A percentile compares a stretch with the other conserved stretches of the same genome.
phyloP scores from a whole-genome alignment of 176 grass and related monocot species.

The Cenchrus americanus region DNA sequence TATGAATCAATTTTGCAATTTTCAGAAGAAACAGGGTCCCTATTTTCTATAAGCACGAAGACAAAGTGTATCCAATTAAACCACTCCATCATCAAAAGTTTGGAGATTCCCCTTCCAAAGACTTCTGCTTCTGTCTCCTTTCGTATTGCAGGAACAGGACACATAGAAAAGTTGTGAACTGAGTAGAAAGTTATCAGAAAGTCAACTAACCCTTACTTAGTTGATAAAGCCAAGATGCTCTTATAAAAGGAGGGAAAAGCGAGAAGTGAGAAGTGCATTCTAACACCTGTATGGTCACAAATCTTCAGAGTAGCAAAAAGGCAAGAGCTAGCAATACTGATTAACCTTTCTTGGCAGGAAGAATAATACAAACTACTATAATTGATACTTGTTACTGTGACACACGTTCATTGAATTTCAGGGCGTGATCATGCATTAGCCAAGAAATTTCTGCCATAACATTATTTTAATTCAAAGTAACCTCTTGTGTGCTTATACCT shows the following conservation, averaged over 20 bases:
- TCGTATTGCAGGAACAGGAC: slow-evolving; percentile 24
- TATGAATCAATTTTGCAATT: not conserved
- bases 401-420: not conserved
- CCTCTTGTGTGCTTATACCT: not conserved
- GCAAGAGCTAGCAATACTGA: not conserved
- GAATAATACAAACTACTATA: not conserved
- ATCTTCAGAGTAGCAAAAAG: not conserved
- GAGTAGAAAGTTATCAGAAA: slow-evolving; percentile 20
- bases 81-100: slow-evolving; percentile 25
- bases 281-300: slow-evolving; percentile 15
- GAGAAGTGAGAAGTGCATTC: slow-evolving; percentile 5
- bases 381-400: not conserved
- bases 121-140: slow-evolving; percentile 22
- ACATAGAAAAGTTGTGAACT: slow-evolving; percentile 24
- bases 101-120: slow-evolving; percentile 32
- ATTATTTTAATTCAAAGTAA: not conserved
- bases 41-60: not conserved
- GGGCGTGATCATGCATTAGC: not conserved
- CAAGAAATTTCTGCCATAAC: not conserved
- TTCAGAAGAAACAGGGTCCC: not conserved
- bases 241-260: slow-evolving; percentile 32
- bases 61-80: slow-evolving; percentile 6
- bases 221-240: slow-evolving; percentile 46
- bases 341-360: not conserved
- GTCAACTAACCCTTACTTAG: slow-evolving; percentile 33